Evolutionary conservation across 495 filamentous ascomycete genomes (phyloP), one percentile per base, ranked within the genome.

Genomic region (Annulohypoxylon moriforme): DNA sequence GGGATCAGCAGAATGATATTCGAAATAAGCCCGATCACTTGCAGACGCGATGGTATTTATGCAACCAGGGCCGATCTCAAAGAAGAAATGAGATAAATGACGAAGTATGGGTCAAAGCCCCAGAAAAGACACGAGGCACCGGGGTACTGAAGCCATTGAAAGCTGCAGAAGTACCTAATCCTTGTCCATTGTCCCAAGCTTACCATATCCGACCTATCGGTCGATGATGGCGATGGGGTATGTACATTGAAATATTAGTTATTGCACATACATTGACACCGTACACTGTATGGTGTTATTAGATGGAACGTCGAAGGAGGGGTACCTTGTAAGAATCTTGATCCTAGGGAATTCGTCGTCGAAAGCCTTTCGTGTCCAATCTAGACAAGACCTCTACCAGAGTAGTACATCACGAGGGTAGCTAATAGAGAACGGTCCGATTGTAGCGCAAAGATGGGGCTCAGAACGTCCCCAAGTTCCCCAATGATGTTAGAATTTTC

Each of bases 361-460:
- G 31, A 58, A 53, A 9, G 18, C 55, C n/a, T 55, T 55, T 22
- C 40, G n/a, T 63, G 40, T 63, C 46, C 60, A 18, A 49, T 72
- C 64, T 58, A 61, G 44, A 60, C 20, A 60, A 47, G 31, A 68
- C 34, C 16, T 53, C 20, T 64, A 60, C 13, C 36, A 42, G 60
- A 34, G 60, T 73, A 16, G 56, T 53, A 68, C 60, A 60, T 65
- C 60, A 68, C 64, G 58, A 68, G 65, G 55, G 31, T 60, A 49
- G 36, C 47, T 60, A 64, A 44, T 55, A 27, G 25, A 24, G 60
- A 60, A 65, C 70, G 70, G 65, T 65, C 70, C 65, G 65, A 73
- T 73, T 73, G 60, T 58, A 52, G 46, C 60, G 46, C 55, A 65
- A 27, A 64, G 22, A 60, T 57, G 56, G 46, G 60, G 50, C 44